Base-by-base conservation (phyloP, 1,284 basidiomycete species). In the Leucoagaricus sp. region DNA sequence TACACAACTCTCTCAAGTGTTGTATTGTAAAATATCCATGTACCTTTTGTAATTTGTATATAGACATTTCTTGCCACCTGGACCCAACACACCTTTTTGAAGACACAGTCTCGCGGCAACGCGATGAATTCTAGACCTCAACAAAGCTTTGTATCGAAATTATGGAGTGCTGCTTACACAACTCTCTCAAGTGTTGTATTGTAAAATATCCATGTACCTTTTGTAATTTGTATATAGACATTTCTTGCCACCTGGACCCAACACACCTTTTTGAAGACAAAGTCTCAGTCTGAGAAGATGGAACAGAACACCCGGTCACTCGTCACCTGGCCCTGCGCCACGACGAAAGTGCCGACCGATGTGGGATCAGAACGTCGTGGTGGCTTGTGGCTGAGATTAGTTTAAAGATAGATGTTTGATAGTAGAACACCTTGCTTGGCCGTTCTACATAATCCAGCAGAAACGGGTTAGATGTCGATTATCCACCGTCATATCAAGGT, bases 21-120 rank as follows among this genome's bases (percentile, higher is more conserved):
- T 21, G 10, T 45, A 23, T n/a, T 53, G 34, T 53, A 47, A 12
- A 17, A 42, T 42, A 33, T 44, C 12, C 38, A 33, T 55, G 49
- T 25, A 25, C 19, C 23, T 41, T 5, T 23, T 21, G 17, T 41
- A 23, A 41, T 7, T 4, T 21, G 19, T 19, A 21, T 41, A 17
- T 52, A 52, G 23, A 47, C 21, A 6, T 26, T 41, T 19, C 17
- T 21, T 3, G n/a, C 8, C n/a, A n/a, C n/a, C n/a, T n/a, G n/a
- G n/a, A n/a, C n/a, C n/a, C n/a, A n/a, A n/a, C n/a, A n/a, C n/a
- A n/a, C n/a, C n/a, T n/a, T n/a, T n/a, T n/a, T n/a, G n/a, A n/a
- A n/a, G n/a, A n/a, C 9, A 29, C 19, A 47, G 52, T 47, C 23
- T 7, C 47, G 12, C 44, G 33, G 25, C 33, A 38, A 40, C 31